Percentiles rank a stretch among this genome's conserved stretches.
Evolutionary conservation across 2,329 filamentous ascomycete species (phyloP).

Genomic region (Cladosporium sp.): DNA sequence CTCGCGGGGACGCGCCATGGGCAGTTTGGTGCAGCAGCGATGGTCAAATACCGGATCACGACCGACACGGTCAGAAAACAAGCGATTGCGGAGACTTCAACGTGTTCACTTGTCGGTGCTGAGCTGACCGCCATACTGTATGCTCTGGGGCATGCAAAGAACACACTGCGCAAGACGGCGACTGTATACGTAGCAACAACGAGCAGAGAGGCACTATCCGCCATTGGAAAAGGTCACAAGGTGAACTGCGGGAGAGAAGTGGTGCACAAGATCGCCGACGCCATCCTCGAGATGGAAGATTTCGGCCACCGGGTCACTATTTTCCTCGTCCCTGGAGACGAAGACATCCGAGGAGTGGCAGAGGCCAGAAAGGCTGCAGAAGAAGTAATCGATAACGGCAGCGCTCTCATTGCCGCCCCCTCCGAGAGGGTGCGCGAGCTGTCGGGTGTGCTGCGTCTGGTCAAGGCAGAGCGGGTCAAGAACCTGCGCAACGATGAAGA

Average conservation of each 20-base stretch:
- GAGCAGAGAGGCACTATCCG: not conserved
- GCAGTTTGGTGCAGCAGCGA: slow-evolving; percentile 3
- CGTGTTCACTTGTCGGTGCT: not conserved
- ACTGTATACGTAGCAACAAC: not conserved
- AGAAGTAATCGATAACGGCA: slow-evolving; percentile 26
- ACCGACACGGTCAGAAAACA: not conserved
- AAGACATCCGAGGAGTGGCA: not conserved
- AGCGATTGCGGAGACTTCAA: not conserved
- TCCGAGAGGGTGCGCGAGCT: slow-evolving; percentile 7
- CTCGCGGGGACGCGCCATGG: not conserved
- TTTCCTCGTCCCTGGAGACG: not conserved
- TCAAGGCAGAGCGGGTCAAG: slow-evolving; percentile 4
- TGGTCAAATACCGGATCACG: not conserved
- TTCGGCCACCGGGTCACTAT: not conserved
- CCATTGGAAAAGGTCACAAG: not conserved
- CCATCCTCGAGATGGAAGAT: not conserved
- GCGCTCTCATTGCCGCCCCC: slow-evolving; percentile 38
- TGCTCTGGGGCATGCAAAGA: not conserved
- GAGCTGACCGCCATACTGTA: slow-evolving; percentile 4
- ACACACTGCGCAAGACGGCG: slow-evolving; percentile 1
- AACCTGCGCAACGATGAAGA: too few species aligned
- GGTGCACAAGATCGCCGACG: not conserved
- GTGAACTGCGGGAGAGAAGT: not conserved
- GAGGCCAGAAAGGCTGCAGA: not conserved
- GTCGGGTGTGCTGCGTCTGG: slow-evolving; percentile 4